phyloP scores from a whole-genome alignment of 1,139 yeast genomes.

The Meyerozyma athensensis region DNA sequence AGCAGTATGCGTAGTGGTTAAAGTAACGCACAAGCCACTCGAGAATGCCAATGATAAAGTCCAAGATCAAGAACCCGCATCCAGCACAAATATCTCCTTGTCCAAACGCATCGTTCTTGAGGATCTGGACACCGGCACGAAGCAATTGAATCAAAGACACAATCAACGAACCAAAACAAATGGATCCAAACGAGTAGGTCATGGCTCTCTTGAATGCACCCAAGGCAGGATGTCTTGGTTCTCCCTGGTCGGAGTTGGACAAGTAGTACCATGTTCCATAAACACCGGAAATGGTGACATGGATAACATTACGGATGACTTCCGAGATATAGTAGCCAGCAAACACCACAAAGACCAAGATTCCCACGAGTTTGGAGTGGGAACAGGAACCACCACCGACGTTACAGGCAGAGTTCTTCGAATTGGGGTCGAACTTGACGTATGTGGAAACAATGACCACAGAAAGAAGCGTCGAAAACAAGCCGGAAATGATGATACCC shows the following conservation, averaged over 20 bases:
- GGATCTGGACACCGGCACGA: slow-evolving; percentile 43
- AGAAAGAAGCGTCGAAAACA: slow-evolving; percentile 61
- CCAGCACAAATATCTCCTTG: slow-evolving; percentile 54
- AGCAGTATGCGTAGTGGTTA: slow-evolving; percentile 87
- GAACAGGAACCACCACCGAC: slow-evolving; percentile 66
- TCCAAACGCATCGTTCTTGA: slow-evolving; percentile 51
- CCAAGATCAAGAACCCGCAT: slow-evolving; percentile 51
- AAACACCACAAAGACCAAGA: slow-evolving; percentile 66
- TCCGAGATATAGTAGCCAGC: slow-evolving; percentile 86
- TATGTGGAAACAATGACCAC: slow-evolving; percentile 70
- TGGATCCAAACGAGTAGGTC: slow-evolving; percentile 86
- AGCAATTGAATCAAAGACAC: slow-evolving; percentile 71
- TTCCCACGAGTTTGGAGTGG: slow-evolving; percentile 61
- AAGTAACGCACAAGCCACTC: slow-evolving; percentile 83
- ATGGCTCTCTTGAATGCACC: slow-evolving; percentile 81
- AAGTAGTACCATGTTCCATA: slow-evolving; percentile 91
- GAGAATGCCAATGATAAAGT: slow-evolving; percentile 57
- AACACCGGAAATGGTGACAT: slow-evolving; percentile 78
- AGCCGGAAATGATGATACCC: slow-evolving; percentile 63
- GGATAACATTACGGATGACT: slow-evolving; percentile 79
- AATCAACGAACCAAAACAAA: slow-evolving; percentile 81
- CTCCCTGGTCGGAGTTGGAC: slow-evolving; percentile 71
- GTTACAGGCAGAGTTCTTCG: slow-evolving; percentile 31
- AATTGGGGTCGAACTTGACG: slow-evolving; percentile 56
- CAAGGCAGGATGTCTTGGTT: slow-evolving; percentile 74